Evolutionary conservation across 2,329 filamentous ascomycete species (phyloP), one percentile per base, ranked within the genome.

Genomic region (Claviceps sp.): DNA sequence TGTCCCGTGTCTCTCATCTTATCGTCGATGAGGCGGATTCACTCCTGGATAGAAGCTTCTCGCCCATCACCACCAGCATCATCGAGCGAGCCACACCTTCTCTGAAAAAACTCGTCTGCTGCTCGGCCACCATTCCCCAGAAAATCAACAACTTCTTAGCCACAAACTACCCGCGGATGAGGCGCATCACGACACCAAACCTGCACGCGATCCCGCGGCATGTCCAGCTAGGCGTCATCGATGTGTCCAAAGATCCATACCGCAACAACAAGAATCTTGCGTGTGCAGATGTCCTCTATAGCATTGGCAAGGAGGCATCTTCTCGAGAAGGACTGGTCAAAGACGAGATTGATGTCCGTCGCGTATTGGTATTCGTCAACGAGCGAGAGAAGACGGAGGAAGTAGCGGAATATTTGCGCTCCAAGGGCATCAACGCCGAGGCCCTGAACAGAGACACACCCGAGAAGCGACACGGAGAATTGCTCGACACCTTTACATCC

Each of bases 1-100:
- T 98, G 39, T 90, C 88, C n/a, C 85, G 89, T 13, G 90, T 97
- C 54, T 83, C 81, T 1, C 88, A 97, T 64, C 76, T 98, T 11
- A 78, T 98, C 54, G 77, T 95, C 48, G 94, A 98, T 64, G 94
- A 98, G 72, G 94, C 94, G 1, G 93, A 98, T 69, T 96, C 90
- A 4, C 80, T 98, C 10, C 80, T 98, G 59, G 94, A 98, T 69
- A 86, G 89, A 53, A 94, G 89, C 54, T 98, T 98, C 71, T 79
- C 86, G 4, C 84, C 88, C 1, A 82, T 85, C 24, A 97, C 93
- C 0, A 85, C 81, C 11, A 78, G 80, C 52, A 87, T 98, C 58
- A 78, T 98, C 57, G 87, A 95, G 62, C 85, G 86, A 54, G 80
- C 85, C 1, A 77, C 82, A 6, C 89, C 91, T 0, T 93, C 89